A percentile compares a stretch with the other conserved stretches of the same genome.
These are phyloP conservation scores for Nemania serpens DNA, from an alignment of 2,329 filamentous ascomycete species.

Conservation along the genomic window DNA sequence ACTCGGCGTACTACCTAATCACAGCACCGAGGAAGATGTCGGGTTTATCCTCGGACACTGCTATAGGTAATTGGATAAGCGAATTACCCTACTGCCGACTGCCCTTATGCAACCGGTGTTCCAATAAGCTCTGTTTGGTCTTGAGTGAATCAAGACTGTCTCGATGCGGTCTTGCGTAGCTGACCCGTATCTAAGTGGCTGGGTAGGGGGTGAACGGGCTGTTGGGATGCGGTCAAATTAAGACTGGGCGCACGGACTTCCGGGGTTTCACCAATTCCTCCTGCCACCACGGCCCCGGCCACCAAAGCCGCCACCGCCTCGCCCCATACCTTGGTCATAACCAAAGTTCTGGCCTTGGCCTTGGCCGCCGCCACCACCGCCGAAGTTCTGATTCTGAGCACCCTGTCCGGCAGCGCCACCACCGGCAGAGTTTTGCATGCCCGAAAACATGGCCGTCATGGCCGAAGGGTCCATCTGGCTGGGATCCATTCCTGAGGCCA, in stretches of 20 bases:
- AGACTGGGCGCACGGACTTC: not conserved
- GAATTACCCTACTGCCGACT: not conserved
- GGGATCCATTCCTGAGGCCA: constrained; percentile 67
- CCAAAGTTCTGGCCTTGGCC: constrained; percentile 57
- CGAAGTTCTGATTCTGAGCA: constrained; percentile 57
- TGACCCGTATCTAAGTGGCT: not conserved
- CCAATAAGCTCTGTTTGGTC: not conserved
- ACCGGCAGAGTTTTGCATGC: constrained; percentile 56
- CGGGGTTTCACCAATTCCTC: constrained; percentile 36
- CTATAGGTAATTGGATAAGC: no score
- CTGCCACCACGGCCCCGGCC: constrained; percentile 40
- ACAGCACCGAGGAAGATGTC: not conserved
- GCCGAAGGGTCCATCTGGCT: constrained; percentile 67
- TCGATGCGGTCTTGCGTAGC: not conserved
- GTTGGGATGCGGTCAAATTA: not conserved
- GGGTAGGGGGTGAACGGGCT: not conserved
- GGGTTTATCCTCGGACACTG: no score
- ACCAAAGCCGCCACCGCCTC: constrained; percentile 37
- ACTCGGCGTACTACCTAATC: not conserved
- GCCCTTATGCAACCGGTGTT: not conserved
- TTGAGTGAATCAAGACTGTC: not conserved
- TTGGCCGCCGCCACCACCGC: constrained; percentile 50
- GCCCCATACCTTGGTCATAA: constrained; percentile 42
- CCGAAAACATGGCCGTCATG: constrained; percentile 64
- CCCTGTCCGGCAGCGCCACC: constrained; percentile 49